Evolutionary conservation across 495 filamentous ascomycete species (phyloP).

Genomic region (Penicillium fimorum): DNA sequence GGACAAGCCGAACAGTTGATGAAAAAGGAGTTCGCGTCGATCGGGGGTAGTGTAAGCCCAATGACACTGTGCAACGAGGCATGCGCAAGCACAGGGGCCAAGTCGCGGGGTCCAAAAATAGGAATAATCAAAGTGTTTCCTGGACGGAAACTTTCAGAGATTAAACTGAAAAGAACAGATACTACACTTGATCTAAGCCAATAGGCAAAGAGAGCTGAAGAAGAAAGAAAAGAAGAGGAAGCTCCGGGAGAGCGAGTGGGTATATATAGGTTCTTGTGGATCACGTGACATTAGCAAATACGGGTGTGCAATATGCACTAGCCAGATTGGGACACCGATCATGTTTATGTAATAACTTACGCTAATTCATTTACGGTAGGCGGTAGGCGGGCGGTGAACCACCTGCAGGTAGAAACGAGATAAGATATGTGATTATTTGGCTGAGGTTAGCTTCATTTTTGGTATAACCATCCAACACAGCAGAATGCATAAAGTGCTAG

Average conservation of each 20-base stretch:
- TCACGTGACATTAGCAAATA: not conserved
- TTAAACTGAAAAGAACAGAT: conserved; percentile 99
- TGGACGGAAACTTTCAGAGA: conserved; percentile 62
- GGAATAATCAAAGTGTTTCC: conserved; percentile 79
- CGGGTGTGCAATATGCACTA: not conserved
- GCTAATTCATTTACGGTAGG: not conserved
- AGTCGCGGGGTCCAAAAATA: conserved; percentile 64
- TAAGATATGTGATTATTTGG: not conserved
- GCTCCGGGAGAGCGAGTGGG: conserved; percentile 8
- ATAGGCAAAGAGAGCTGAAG: conserved; percentile 52
- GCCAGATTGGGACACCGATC: not conserved
- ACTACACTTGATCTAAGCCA: conserved; percentile 91
- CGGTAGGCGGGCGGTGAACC: not conserved
- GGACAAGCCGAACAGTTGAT: conserved; percentile 57
- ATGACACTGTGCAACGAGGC: conserved; percentile 72
- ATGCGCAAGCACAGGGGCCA: conserved; percentile 83
- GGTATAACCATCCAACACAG: conserved; percentile 28
- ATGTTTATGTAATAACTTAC: no score
- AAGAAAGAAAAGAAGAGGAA: conserved; percentile 43
- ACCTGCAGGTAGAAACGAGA: not conserved
- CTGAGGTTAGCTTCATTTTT: conserved; percentile 17
- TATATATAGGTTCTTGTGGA: conserved; percentile 25
- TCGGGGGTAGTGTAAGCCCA: conserved; percentile 85
- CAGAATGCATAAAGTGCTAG: conserved; percentile 44
- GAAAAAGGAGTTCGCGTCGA: conserved; percentile 76